Base-by-base conservation (phyloP, 495 filamentous ascomycete genomes). In the Cryomyces minteri region DNA sequence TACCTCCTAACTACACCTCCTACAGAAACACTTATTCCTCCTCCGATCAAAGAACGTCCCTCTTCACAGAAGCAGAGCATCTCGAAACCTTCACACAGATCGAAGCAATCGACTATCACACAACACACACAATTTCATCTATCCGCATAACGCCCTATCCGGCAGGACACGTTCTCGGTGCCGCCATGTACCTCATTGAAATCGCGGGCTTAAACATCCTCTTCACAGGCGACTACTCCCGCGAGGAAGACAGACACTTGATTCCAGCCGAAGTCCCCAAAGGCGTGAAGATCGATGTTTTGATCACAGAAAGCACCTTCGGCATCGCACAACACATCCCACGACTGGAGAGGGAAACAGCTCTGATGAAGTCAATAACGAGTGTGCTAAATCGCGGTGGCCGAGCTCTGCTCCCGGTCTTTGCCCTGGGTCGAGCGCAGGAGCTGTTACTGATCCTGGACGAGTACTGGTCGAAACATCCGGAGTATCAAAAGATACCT, bases 91-190 rank as follows among this genome's bases (percentile, higher is more conserved):
- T 95, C 45, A 82, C 84, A 28, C 69, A 76, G 49, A 98, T 98
- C 56, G 88, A 98, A 66, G 87, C 90, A 7, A 95, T 98, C 53
- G 87, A 94, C 62, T 98, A 94, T 67, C 78, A 98, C 59, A 96
- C 90, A 4, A 96, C 90, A 4, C 87, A 96, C 53, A 94, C 86
- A 5, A 86, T 95, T 54, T 88, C 87, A 30, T 88, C 84, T 40
- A 94, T 98, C 55, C 81, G 87, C 12, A 90, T 98, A 51, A 98
- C 90, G 0, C 90, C 90, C 8, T 95, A 90, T 54, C 90, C 92
- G 4, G 90, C 90, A 8, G 90, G 90, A 31, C 90, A 98, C 62
- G 90, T 98, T 10, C 74, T 98, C 14, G 90, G 90, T n/a, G 90
- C 88, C 12, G 90, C 90, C 43, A 98, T 98, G 90, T 98, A 93